Base-by-base conservation (phyloP, 2,329 filamentous ascomycete species). In the Apiospora koreana region DNA sequence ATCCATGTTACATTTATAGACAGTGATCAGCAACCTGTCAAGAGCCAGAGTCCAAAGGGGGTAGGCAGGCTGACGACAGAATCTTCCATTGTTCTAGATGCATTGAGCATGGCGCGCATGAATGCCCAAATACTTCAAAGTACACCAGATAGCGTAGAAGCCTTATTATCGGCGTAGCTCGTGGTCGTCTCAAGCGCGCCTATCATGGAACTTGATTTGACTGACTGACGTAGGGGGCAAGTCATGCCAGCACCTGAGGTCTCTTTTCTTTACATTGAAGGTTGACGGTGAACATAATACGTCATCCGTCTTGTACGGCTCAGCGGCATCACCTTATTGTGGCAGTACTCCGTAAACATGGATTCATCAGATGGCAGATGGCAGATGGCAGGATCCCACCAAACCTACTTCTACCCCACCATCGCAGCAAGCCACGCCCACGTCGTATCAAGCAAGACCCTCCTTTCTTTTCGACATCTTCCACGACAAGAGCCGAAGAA, bases 321-420 rank as follows among this genome's bases (percentile, higher is more conserved):
- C 31, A n/a, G 31, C 31, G 31, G 31, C 54, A 62, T 62, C 54
- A 2, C 38, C 6, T 62, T 38, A 28, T 45, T 5, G 43, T 21
- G 18, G 18, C 35, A 8, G 18, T 62, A 12, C n/a, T n/a, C n/a
- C n/a, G n/a, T n/a, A n/a, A n/a, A 31, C 54, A 62, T 8, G 54
- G 16, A 35, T 10, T 12, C 18, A n/a, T 35, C 54, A 38, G 54
- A 62, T 62, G 54, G 54, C 54, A 62, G 50, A n/a, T n/a, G n/a
- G n/a, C 54, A 38, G 54, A 62, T 62, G 54, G 54, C 54, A 62
- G 50, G 28, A 58, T 58, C 28, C 50, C 50, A 35, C 18, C 54
- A 21, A 38, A n/a, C 18, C 8, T 21, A 38, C 54, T 31, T 9
- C 8, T 21, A 38, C 54, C 54, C 54, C 54, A 31, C 54, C 54